A percentile compares a stretch with the other conserved stretches of the same genome.
These are phyloP conservation scores for Apostasia shenzhenica DNA, from an alignment of 106 monocot species.

Conservation along the genomic window DNA sequence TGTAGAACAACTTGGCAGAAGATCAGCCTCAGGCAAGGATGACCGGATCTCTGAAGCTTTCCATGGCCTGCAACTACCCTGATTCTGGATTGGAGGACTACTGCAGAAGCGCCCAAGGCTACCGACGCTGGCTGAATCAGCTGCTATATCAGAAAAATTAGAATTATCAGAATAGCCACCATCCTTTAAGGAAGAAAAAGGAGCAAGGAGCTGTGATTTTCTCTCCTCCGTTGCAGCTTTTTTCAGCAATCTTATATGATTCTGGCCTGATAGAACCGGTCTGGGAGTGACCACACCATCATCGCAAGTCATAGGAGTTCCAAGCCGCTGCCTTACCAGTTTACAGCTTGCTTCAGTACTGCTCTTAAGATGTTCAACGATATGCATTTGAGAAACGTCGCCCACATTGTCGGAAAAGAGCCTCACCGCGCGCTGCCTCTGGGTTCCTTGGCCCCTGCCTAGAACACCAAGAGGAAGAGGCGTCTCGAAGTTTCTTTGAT, in stretches of 20 bases:
- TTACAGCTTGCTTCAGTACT: not conserved
- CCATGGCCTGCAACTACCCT: slow-evolving; percentile 12
- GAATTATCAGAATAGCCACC: slow-evolving; percentile 4
- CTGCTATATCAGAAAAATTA: slow-evolving; percentile 15
- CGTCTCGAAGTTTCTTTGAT: slow-evolving; percentile 26
- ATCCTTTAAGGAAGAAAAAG: not conserved
- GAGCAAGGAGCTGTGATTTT: not conserved
- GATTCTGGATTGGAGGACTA: slow-evolving; percentile 44
- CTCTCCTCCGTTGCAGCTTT: not conserved
- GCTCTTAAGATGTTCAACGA: not conserved
- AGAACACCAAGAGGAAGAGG: not conserved
- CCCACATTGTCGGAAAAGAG: slow-evolving; percentile 31
- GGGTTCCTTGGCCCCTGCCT: not conserved
- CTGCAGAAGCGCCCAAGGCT: slow-evolving; percentile 43
- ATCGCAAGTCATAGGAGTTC: slow-evolving; percentile 24
- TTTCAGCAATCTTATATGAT: not conserved
- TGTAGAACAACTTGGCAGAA: slow-evolving; percentile 19
- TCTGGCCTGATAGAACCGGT: not conserved
- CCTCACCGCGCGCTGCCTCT: slow-evolving; percentile 7
- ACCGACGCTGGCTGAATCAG: slow-evolving; percentile 26
- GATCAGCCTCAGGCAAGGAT: slow-evolving; percentile 54
- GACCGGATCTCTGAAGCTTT: slow-evolving; percentile 32
- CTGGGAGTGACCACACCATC: slow-evolving; percentile 6
- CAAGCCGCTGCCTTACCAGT: slow-evolving; percentile 19
- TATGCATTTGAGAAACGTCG: not conserved